phyloP scores from a whole-genome alignment of 805 yeast genomes.

The Komagataella kurtzmanii region DNA sequence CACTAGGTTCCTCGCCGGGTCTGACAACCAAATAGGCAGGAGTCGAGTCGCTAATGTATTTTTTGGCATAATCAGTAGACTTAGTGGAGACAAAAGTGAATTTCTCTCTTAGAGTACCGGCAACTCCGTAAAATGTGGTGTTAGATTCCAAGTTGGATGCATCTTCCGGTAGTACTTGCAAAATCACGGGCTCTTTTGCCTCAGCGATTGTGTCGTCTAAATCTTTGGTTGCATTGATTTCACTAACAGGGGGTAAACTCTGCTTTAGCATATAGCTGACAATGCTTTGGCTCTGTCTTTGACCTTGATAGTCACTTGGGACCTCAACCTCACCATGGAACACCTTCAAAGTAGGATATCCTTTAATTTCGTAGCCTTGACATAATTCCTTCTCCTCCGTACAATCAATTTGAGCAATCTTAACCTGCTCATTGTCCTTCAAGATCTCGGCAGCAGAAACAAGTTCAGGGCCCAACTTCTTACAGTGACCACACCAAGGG shows the following conservation, averaged over 20 bases:
- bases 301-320: slow-evolving; percentile 66
- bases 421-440: slow-evolving; percentile 40
- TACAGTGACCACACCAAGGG: slow-evolving; percentile 98
- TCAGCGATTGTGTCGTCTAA: slow-evolving; percentile 36
- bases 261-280: slow-evolving; percentile 69
- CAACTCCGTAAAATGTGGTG: slow-evolving; percentile 47
- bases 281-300: slow-evolving; percentile 72
- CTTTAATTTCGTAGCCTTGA: slow-evolving; percentile 51
- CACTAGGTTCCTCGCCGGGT: slow-evolving; percentile 33
- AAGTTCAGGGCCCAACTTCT: slow-evolving; percentile 72
- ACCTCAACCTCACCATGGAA: slow-evolving; percentile 39
- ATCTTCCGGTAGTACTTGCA: slow-evolving; percentile 30
- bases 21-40: slow-evolving; percentile 33
- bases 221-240: slow-evolving; percentile 30
- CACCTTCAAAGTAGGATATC: slow-evolving; percentile 77
- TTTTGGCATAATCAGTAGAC: slow-evolving; percentile 18
- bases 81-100: slow-evolving; percentile 43
- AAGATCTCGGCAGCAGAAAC: slow-evolving; percentile 57
- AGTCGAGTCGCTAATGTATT: slow-evolving; percentile 18
- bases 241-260: slow-evolving; percentile 62
- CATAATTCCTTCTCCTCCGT: slow-evolving; percentile 67
- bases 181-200: slow-evolving; percentile 37
- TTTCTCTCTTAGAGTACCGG: slow-evolving; percentile 50
- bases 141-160: slow-evolving; percentile 27
- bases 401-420: slow-evolving; percentile 79